A percentile compares a stretch with the other conserved stretches of the same genome.
Conservation (phyloP, 2,329 filamentous ascomycete species). For the Xylariaceae sp. region DNA sequence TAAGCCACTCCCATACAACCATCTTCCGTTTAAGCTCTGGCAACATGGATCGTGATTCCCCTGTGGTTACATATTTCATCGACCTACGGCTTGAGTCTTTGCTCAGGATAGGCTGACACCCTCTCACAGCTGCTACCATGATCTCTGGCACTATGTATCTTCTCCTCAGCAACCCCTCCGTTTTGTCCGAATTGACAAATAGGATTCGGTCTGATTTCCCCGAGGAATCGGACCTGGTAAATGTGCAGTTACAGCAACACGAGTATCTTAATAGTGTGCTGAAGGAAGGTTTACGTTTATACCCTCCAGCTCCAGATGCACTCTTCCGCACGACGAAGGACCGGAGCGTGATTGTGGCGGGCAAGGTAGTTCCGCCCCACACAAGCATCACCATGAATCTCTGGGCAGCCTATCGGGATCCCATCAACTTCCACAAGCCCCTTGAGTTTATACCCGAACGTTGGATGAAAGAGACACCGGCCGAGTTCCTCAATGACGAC, state of each 20-base stretch:
- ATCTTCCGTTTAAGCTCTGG: background rate
- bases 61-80: background rate
- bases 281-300: constrained; percentile 24
- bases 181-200: constrained; percentile 29
- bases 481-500: constrained; percentile 19
- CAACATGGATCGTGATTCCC: too few relatives aligned
- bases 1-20: background rate
- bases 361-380: constrained; percentile 20
- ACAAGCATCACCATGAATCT: constrained; percentile 19
- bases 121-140: constrained; percentile 47
- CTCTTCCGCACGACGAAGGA: constrained; percentile 12
- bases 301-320: constrained; percentile 23
- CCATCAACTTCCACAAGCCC: constrained; percentile 20
- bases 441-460: constrained; percentile 30
- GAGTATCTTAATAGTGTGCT: constrained; percentile 24
- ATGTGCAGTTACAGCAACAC: background rate
- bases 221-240: constrained; percentile 32
- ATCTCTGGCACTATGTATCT: constrained; percentile 39
- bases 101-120: background rate
- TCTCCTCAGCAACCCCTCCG: constrained; percentile 36
- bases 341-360: constrained; percentile 16
- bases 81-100: background rate
- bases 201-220: constrained; percentile 37
- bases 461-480: constrained; percentile 13
- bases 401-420: constrained; percentile 10